Percentiles rank a stretch among this genome's conserved stretches.
Evolutionary conservation across 2,329 filamentous ascomycete genomes (phyloP).

Genomic region (Elsinoe fawcettii): DNA sequence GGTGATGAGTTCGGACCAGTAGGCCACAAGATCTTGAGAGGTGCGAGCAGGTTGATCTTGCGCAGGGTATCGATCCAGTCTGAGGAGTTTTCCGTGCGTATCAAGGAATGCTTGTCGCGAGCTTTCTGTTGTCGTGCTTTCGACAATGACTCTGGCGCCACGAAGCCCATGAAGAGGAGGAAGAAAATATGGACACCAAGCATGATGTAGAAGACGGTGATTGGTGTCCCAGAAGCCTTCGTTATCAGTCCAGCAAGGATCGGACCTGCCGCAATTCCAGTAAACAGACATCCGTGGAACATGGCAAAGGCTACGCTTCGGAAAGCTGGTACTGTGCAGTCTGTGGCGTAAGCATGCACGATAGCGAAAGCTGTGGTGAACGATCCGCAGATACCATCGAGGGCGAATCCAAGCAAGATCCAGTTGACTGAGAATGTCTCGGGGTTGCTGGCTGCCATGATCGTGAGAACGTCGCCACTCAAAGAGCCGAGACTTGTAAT

Average conservation of each 20-base stretch:
- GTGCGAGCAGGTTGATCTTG: conserved; percentile 60
- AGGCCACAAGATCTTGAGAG: conserved; percentile 71
- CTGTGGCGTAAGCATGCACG: conserved; percentile 77
- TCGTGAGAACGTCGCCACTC: conserved; percentile 64
- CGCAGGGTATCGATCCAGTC: conserved; percentile 40
- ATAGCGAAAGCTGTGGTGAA: conserved; percentile 77
- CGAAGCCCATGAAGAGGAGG: conserved; percentile 60
- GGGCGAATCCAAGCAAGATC: conserved; percentile 65
- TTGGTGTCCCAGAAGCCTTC: conserved; percentile 62
- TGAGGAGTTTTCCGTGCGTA: conserved; percentile 29
- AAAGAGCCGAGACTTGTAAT: conserved; percentile 69
- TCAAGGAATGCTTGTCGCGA: conserved; percentile 55
- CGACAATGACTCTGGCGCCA: conserved; percentile 79
- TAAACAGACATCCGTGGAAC: conserved; percentile 81
- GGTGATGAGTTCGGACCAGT: conserved; percentile 54
- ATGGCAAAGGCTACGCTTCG: conserved; percentile 81
- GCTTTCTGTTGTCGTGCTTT: conserved; percentile 62
- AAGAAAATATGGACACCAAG: conserved; percentile 66
- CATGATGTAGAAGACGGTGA: conserved; percentile 79
- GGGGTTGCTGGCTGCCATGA: conserved; percentile 68
- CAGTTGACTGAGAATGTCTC: conserved; percentile 67
- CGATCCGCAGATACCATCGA: conserved; percentile 80
- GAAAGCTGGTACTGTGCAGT: conserved; percentile 73
- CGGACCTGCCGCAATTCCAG: conserved; percentile 81
- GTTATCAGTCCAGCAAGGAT: conserved; percentile 74